Evolutionary conservation across 345 rosid genomes (phyloP).

Genomic region (Lagerstroemia speciosa): DNA sequence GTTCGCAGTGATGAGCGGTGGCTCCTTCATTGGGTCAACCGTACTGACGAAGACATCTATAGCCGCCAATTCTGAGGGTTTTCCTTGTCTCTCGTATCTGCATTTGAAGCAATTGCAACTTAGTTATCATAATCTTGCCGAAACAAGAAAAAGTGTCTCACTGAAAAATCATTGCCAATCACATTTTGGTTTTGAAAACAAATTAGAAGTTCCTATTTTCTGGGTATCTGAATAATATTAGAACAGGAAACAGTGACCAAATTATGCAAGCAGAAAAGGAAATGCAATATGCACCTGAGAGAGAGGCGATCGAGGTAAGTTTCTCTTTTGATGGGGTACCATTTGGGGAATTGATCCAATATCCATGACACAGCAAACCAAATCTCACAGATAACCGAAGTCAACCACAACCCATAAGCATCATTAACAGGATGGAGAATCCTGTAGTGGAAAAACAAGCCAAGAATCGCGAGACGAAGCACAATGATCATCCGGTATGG

Average conservation of each 20-base stretch:
- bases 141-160: no score
- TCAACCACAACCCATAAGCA: constrained; percentile 74
- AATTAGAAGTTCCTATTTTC: no score
- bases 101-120: not conserved
- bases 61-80: constrained; percentile 55
- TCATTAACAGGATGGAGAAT: constrained; percentile 75
- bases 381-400: constrained; percentile 78
- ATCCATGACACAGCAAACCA: constrained; percentile 99
- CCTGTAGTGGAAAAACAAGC: constrained; percentile 83
- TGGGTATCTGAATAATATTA: not conserved
- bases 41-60: constrained; percentile 82
- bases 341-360: constrained; percentile 84
- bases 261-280: no score
- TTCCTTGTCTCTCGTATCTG: constrained; percentile 80
- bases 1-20: constrained; percentile 89
- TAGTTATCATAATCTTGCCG: no score
- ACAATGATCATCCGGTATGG: constrained; percentile 73
- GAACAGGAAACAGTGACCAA: no score
- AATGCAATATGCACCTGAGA: constrained; percentile 26
- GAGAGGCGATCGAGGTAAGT: constrained; percentile 82
- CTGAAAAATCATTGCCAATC: no score
- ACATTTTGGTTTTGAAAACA: no score
- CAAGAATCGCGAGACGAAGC: constrained; percentile 61
- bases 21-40: constrained; percentile 90
- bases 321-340: constrained; percentile 75